Conservation (phyloP, 768 basidiomycete genomes). For the Pilatotrama ljubarskyi region DNA sequence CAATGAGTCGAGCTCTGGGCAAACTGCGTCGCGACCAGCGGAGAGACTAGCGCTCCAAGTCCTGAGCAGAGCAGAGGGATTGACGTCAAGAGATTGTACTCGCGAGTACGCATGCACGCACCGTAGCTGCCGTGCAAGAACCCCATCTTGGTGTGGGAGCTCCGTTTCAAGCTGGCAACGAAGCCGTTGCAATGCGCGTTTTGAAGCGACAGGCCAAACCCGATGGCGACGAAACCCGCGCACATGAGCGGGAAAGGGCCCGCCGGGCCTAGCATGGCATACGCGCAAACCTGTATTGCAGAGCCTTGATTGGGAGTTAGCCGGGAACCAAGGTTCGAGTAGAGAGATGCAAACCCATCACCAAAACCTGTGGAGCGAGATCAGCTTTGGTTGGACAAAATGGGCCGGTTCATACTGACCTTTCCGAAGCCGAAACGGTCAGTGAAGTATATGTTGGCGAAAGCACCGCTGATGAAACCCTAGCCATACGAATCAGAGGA, state of each 20-base stretch:
- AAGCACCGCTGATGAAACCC: conserved; percentile 51
- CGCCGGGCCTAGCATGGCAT: conserved; percentile 50
- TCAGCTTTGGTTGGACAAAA: background rate
- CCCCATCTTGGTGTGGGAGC: conserved; percentile 63
- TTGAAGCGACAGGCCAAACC: conserved; percentile 48
- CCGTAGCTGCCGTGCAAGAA: conserved; percentile 68
- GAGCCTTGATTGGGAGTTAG: conserved; percentile 39
- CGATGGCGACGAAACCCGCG: conserved; percentile 44
- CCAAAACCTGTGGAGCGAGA: background rate
- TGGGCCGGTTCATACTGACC: conserved; percentile 27
- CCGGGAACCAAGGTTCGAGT: background rate
- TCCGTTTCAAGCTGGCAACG: conserved; percentile 56
- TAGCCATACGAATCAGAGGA: conserved; percentile 14
- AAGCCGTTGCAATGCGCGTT: conserved; percentile 74
- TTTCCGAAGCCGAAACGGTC: conserved; percentile 50
- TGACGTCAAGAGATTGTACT: background rate
- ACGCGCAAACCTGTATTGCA: conserved; percentile 51
- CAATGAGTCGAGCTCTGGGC: conserved; percentile 40
- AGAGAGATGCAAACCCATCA: background rate
- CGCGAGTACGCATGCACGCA: conserved; percentile 15
- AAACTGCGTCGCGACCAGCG: conserved; percentile 58
- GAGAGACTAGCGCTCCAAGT: conserved; percentile 51
- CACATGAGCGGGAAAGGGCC: conserved; percentile 68
- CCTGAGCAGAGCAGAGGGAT: conserved; percentile 39
- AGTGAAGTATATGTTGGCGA: conserved; percentile 49